phyloP scores from a whole-genome alignment of 1,284 basidiomycete genomes.

The Sporisorium exsertum region DNA sequence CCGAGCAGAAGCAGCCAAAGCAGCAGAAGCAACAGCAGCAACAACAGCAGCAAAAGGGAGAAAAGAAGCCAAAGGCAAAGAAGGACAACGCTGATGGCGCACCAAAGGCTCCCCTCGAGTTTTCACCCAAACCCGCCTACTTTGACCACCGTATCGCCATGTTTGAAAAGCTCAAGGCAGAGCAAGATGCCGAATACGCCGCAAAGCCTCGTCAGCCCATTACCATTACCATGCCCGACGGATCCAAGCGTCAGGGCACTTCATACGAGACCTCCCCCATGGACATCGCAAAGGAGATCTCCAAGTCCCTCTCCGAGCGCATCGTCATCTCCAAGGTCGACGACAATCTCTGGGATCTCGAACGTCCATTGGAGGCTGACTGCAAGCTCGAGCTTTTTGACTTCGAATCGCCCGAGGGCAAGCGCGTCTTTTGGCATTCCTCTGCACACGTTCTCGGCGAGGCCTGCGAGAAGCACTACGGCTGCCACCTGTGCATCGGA shows the following conservation, averaged over 20 bases:
- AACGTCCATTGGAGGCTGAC: slow-evolving; percentile 87
- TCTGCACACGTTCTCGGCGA: slow-evolving; percentile 99
- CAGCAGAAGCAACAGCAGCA: slow-evolving; percentile 27
- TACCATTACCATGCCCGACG: slow-evolving; percentile 86
- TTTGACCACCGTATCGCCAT: slow-evolving; percentile 90
- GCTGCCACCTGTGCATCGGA: slow-evolving; percentile 95
- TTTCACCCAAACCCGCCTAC: slow-evolving; percentile 85
- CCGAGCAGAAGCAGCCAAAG: slow-evolving; percentile 26
- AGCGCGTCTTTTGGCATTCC: slow-evolving; percentile 95
- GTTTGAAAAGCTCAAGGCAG: slow-evolving; percentile 87
- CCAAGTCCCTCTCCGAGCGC: slow-evolving; percentile 87
- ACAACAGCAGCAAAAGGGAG: slow-evolving; percentile 44
- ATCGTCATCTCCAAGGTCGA: slow-evolving; percentile 96
- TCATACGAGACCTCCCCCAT: slow-evolving; percentile 98
- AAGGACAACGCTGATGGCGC: slow-evolving; percentile 43
- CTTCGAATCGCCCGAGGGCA: slow-evolving; percentile 93
- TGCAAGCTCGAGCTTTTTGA: slow-evolving; percentile 87
- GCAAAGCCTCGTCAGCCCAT: slow-evolving; percentile 89
- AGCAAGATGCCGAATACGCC: slow-evolving; percentile 83
- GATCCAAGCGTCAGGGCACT: slow-evolving; percentile 82
- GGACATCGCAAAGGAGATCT: slow-evolving; percentile 87
- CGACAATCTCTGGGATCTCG: slow-evolving; percentile 91
- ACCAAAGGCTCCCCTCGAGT: slow-evolving; percentile 69
- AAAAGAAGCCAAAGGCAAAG: slow-evolving; percentile 60
- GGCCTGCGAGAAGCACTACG: slow-evolving; percentile 94